Evolutionary conservation across 2,329 filamentous ascomycete genomes (phyloP).

Genomic region (Bipolaris cookei): DNA sequence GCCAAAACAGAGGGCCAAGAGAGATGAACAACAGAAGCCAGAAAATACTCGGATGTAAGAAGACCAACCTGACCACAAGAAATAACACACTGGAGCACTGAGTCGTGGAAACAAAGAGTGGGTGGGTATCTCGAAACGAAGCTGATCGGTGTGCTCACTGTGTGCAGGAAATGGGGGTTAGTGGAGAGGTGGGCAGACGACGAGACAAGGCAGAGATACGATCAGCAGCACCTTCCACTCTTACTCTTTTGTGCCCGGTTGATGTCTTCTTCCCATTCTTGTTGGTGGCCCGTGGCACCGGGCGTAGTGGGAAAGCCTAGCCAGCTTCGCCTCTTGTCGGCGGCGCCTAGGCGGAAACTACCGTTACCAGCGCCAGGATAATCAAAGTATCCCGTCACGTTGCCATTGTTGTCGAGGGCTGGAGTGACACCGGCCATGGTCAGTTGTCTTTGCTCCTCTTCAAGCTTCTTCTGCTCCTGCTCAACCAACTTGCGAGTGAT

Average conservation of each 20-base stretch:
- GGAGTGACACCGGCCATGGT: conserved; percentile 54
- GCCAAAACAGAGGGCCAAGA: not conserved
- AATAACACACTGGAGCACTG: not conserved
- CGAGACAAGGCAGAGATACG: not conserved
- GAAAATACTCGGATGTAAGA: not conserved
- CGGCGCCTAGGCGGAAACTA: conserved; percentile 64
- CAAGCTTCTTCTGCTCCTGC: conserved; percentile 65
- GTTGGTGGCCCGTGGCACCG: conserved; percentile 37
- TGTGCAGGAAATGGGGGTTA: not conserved
- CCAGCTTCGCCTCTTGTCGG: conserved; percentile 71
- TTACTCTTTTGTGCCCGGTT: conserved; percentile 41
- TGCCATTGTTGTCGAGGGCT: conserved; percentile 42
- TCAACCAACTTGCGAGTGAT: conserved; percentile 85
- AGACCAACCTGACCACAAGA: not conserved
- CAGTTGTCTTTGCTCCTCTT: conserved; percentile 57
- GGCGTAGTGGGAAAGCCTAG: conserved; percentile 63
- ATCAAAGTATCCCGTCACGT: conserved; percentile 57
- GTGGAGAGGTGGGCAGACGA: not conserved
- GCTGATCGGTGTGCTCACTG: conserved; percentile 5
- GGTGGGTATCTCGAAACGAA: conserved; percentile 27
- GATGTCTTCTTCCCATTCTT: conserved; percentile 46
- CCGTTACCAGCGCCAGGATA: conserved; percentile 57
- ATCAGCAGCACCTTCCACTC: conserved; percentile 46
- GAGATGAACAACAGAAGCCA: not conserved
- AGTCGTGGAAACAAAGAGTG: conserved; percentile 6